Evolutionary conservation across 2,329 filamentous ascomycete genomes (phyloP).

Genomic region (Talaromyces rugulosus): DNA sequence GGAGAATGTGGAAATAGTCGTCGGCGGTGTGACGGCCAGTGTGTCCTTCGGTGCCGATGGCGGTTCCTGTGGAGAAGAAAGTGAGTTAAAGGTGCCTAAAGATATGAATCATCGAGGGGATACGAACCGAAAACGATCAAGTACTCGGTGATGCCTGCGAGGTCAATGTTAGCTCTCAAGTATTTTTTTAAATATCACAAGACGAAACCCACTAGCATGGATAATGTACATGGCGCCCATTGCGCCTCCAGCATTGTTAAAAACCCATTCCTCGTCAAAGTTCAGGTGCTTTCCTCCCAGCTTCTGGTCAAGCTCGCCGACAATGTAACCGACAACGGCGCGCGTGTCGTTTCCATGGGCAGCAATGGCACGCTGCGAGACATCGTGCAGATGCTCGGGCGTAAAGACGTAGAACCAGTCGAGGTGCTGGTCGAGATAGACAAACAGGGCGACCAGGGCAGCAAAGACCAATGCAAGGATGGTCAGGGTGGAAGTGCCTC

Average conservation of each 20-base stretch:
- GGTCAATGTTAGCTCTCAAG: background rate
- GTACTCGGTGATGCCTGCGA: slow-evolving; percentile 69
- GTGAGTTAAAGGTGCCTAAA: background rate
- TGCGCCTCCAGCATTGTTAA: slow-evolving; percentile 86
- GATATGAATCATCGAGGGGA: background rate
- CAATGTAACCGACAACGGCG: slow-evolving; percentile 65
- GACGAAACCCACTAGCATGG: slow-evolving; percentile 63
- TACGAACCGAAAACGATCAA: slow-evolving; percentile 72
- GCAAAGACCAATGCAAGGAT: slow-evolving; percentile 32
- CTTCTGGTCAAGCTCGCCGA: slow-evolving; percentile 59
- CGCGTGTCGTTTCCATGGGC: slow-evolving; percentile 72
- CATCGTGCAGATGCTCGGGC: slow-evolving; percentile 61
- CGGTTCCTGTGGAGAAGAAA: slow-evolving; percentile 23
- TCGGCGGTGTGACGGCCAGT: slow-evolving; percentile 84
- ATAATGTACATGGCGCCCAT: slow-evolving; percentile 92
- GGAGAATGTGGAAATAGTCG: slow-evolving; percentile 90
- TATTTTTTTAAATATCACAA: too few relatives aligned
- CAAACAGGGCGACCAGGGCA: slow-evolving; percentile 32
- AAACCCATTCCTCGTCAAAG: slow-evolving; percentile 75
- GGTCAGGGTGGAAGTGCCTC: slow-evolving; percentile 19
- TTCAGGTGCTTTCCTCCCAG: slow-evolving; percentile 54
- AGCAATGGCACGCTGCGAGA: slow-evolving; percentile 62
- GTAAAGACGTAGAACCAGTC: slow-evolving; percentile 69
- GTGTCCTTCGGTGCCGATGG: slow-evolving; percentile 76
- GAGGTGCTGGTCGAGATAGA: slow-evolving; percentile 33